Conservation (phyloP, 768 basidiomycete species). For the Erythrobasidium yunnanense region DNA sequence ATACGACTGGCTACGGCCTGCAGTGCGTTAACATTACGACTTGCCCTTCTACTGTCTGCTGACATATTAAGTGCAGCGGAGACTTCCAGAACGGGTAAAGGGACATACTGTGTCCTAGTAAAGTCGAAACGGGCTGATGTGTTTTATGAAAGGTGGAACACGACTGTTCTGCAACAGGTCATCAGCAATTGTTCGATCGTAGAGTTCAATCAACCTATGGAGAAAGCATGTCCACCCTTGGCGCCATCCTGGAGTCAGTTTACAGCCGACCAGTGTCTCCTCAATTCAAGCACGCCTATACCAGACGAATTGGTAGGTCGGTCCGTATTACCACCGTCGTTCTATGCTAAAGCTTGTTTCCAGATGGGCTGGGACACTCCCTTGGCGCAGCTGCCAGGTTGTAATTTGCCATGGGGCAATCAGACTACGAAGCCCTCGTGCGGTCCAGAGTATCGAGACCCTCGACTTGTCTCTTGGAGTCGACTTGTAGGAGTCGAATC, state of each 20-base stretch:
- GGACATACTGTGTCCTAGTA: no score
- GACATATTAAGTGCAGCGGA: neutral
- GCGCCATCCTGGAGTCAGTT: conserved; percentile 9
- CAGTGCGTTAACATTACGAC: neutral
- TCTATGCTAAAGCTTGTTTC: neutral
- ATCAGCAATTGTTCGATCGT: neutral
- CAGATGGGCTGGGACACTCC: conserved; percentile 5
- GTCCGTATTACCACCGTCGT: neutral
- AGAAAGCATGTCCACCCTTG: conserved; percentile 3
- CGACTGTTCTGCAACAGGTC: conserved; percentile 7
- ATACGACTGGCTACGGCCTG: conserved; percentile 18
- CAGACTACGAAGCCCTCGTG: neutral
- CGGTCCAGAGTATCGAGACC: conserved; percentile 7
- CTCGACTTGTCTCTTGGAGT: neutral
- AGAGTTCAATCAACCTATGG: neutral
- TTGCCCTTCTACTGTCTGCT: neutral
- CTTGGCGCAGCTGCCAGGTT: conserved; percentile 5
- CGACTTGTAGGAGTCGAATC: conserved; percentile 2
- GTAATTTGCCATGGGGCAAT: conserved; percentile 10
- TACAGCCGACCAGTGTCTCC: conserved; percentile 7
- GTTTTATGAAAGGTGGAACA: conserved; percentile 23
- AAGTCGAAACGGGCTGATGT: no score
- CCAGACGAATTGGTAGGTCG: conserved; percentile 11
- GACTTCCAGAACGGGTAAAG: conserved; percentile 20
- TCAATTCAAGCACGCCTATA: neutral